These are phyloP conservation scores for Penicillium hordei DNA, from an alignment of 2,329 filamentous ascomycete genomes.

Conservation along the genomic window DNA sequence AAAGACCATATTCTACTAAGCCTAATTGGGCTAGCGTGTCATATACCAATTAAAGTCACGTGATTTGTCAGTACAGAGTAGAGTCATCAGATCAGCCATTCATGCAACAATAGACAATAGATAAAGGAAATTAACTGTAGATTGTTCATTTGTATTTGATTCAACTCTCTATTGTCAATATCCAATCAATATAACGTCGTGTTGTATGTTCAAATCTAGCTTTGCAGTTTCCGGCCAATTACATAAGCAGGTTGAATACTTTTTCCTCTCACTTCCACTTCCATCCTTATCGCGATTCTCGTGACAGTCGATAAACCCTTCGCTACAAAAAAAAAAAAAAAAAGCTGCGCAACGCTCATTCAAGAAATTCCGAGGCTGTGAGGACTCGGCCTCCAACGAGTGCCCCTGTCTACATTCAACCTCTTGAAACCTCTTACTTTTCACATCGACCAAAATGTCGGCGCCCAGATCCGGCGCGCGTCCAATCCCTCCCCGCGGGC, in stretches of 20 bases:
- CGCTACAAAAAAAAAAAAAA: slow-evolving; percentile 4
- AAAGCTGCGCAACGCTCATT: not conserved
- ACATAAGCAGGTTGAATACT: slow-evolving; percentile 9
- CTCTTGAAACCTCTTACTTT: not conserved
- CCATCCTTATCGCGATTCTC: slow-evolving; percentile 12
- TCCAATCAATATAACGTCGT: not conserved
- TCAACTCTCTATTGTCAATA: not conserved
- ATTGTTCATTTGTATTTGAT: not conserved
- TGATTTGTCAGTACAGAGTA: not conserved
- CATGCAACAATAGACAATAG: not conserved
- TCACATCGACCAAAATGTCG: slow-evolving; percentile 29
- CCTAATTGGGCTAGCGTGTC: slow-evolving; percentile 1
- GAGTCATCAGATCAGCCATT: not conserved
- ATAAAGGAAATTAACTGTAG: not conserved
- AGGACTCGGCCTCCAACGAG: slow-evolving; percentile 7
- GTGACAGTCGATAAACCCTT: slow-evolving; percentile 8
- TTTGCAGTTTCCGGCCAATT: not conserved
- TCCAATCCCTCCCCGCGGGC: slow-evolving; percentile 26
- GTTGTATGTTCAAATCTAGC: not conserved
- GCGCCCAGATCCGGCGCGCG: slow-evolving; percentile 36
- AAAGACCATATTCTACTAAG: not conserved
- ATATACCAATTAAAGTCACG: not conserved
- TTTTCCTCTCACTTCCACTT: slow-evolving; percentile 3
- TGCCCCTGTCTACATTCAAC: not conserved
- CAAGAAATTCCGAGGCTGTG: not conserved